These are phyloP conservation scores for Nannochloris sp. DNA, from an alignment of 139 green algal genomes.

Conservation along the genomic window DNA sequence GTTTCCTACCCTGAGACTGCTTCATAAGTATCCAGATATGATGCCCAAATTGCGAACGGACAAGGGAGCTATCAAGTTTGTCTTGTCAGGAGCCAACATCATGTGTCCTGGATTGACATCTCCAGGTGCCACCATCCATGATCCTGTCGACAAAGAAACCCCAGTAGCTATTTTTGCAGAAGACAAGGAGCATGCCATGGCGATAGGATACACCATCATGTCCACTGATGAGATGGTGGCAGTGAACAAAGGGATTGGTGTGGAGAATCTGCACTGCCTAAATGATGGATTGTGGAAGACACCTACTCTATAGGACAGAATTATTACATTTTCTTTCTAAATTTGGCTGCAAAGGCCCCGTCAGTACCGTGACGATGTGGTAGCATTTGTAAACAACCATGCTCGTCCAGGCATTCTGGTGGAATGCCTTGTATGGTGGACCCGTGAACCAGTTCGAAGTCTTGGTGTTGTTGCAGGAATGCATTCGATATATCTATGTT, in stretches of 20 bases:
- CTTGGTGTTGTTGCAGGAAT: not conserved
- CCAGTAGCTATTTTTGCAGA: constrained; percentile 82
- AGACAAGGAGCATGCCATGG: constrained; percentile 86
- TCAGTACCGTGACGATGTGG: constrained; percentile 75
- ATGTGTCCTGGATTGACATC: constrained; percentile 97
- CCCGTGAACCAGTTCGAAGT: not conserved
- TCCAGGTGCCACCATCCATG: constrained; percentile 84
- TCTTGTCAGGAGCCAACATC: constrained; percentile 95
- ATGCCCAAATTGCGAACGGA: constrained; percentile 76
- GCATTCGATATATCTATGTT: constrained; percentile 37
- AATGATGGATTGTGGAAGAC: constrained; percentile 94
- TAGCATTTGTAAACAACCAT: constrained; percentile 52
- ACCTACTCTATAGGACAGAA: not conserved
- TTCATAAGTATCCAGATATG: constrained; percentile 75
- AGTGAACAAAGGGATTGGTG: constrained; percentile 87
- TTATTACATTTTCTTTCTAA: constrained; percentile 24
- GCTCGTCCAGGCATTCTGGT: constrained; percentile 26
- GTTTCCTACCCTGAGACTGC: constrained; percentile 83
- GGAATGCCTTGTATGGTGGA: not conserved
- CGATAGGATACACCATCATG: constrained; percentile 86
- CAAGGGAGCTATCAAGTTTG: constrained; percentile 96
- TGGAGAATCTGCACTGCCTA: constrained; percentile 89
- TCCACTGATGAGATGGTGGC: constrained; percentile 59
- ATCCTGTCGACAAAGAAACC: constrained; percentile 62
- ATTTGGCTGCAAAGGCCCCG: constrained; percentile 71